Conservation (phyloP, 2,329 filamentous ascomycete species). For the Ceratocystis smalleyi region DNA sequence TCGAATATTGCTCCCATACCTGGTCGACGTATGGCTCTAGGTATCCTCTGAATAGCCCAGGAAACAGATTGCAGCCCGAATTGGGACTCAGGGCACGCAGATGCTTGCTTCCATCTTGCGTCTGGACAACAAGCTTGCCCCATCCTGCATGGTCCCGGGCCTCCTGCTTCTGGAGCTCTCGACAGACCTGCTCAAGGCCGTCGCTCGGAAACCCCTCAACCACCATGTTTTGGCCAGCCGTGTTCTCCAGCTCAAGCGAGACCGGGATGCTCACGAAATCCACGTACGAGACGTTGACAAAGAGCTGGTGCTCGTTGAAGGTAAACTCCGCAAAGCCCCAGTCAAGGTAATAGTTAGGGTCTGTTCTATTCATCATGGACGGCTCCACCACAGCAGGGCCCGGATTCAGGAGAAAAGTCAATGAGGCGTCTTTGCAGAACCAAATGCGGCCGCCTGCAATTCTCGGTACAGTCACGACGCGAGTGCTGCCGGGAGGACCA, state of each 20-base stretch:
- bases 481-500: conserved; percentile 43
- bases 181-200: conserved; percentile 33
- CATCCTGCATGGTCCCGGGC: conserved; percentile 34
- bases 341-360: conserved; percentile 43
- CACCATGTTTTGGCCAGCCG: conserved; percentile 28
- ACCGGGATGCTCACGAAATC: conserved; percentile 59
- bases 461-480: conserved; percentile 49
- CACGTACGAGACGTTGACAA: conserved; percentile 57
- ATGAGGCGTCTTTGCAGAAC: conserved; percentile 44
- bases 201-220: conserved; percentile 35
- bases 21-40: conserved; percentile 35
- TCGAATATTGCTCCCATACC: conserved; percentile 36
- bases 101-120: conserved; percentile 24
- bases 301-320: conserved; percentile 45
- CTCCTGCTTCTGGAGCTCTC: conserved; percentile 31
- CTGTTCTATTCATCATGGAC: conserved; percentile 48
- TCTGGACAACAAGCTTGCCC: conserved; percentile 35
- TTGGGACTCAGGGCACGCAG: conserved; percentile 41
- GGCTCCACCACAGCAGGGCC: conserved; percentile 61
- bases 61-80: conserved; percentile 31
- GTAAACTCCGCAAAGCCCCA: conserved; percentile 60
- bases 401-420: conserved; percentile 57
- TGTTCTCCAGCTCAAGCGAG: conserved; percentile 37
- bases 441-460: conserved; percentile 58
- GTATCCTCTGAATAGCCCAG: conserved; percentile 34